Conservation (phyloP, 2,329 filamentous ascomycete species). For the Aureobasidium sp. region DNA sequence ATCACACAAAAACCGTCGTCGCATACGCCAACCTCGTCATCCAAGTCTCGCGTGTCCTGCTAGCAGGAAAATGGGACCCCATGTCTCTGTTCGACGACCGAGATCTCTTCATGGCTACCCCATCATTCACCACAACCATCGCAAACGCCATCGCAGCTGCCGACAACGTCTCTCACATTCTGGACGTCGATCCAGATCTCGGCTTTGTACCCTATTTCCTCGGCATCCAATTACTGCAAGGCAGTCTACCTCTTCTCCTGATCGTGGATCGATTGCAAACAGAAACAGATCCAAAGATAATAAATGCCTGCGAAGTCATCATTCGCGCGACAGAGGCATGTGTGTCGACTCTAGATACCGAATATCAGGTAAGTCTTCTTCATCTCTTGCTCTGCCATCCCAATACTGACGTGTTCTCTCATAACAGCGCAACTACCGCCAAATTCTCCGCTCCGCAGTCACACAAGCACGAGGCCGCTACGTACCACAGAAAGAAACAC, state of each 20-base stretch:
- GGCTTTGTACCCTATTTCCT: slow-evolving; percentile 11
- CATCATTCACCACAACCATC: slow-evolving; percentile 10
- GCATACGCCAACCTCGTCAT: slow-evolving; percentile 11
- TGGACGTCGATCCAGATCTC: slow-evolving; percentile 10
- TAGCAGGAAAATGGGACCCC: slow-evolving; percentile 11
- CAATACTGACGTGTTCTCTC: not conserved
- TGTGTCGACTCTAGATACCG: slow-evolving; percentile 8
- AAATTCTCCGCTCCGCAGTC: slow-evolving; percentile 10
- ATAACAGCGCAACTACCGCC: slow-evolving; percentile 2
- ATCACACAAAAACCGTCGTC: slow-evolving; percentile 12
- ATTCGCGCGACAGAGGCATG: slow-evolving; percentile 12
- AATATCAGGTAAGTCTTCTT: not conserved
- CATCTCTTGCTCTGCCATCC: not conserved
- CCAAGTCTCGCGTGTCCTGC: slow-evolving; percentile 4
- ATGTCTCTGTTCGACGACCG: slow-evolving; percentile 11
- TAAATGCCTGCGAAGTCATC: slow-evolving; percentile 11
- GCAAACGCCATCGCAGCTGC: slow-evolving; percentile 11
- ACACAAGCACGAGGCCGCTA: slow-evolving; percentile 10
- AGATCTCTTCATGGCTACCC: slow-evolving; percentile 12
- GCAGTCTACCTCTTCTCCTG: slow-evolving; percentile 8
- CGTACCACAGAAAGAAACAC: slow-evolving; percentile 11
- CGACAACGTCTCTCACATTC: slow-evolving; percentile 8
- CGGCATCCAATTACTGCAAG: slow-evolving; percentile 9
- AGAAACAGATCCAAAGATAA: slow-evolving; percentile 10
- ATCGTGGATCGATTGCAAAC: slow-evolving; percentile 12